phyloP scores from a whole-genome alignment of 2,329 filamentous ascomycete species.

The Penicillium occitanis region DNA sequence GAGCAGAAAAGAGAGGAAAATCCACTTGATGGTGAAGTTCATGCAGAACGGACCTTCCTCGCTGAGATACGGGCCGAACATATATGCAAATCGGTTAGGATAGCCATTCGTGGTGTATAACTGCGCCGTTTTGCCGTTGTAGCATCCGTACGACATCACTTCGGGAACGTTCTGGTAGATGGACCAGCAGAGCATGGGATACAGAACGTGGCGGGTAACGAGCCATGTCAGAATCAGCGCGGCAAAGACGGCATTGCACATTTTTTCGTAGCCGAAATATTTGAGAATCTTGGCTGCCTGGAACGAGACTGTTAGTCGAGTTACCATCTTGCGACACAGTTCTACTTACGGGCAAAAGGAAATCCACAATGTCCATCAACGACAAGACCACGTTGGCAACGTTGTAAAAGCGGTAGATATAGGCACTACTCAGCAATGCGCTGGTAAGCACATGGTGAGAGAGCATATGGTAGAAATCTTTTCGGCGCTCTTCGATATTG shows the following conservation, averaged over 20 bases:
- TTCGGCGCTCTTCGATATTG: slow-evolving; percentile 89
- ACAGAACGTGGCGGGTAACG: slow-evolving; percentile 76
- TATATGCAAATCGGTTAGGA: slow-evolving; percentile 55
- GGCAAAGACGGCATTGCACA: slow-evolving; percentile 81
- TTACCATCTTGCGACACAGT: not conserved
- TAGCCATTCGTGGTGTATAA: slow-evolving; percentile 36
- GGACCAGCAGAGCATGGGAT: slow-evolving; percentile 77
- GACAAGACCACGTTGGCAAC: slow-evolving; percentile 87
- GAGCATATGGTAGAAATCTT: slow-evolving; percentile 96
- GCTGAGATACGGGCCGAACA: slow-evolving; percentile 72
- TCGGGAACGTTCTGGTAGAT: slow-evolving; percentile 66
- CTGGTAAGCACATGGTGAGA: slow-evolving; percentile 91
- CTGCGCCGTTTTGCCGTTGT: slow-evolving; percentile 51
- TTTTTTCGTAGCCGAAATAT: slow-evolving; percentile 72
- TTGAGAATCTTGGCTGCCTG: slow-evolving; percentile 91
- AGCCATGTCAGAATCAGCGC: slow-evolving; percentile 87
- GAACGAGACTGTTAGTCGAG: not conserved
- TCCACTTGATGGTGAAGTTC: slow-evolving; percentile 69
- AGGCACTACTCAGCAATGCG: slow-evolving; percentile 74
- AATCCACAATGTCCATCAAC: slow-evolving; percentile 90
- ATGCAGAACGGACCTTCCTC: slow-evolving; percentile 76
- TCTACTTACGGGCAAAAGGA: slow-evolving; percentile 73
- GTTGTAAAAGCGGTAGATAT: slow-evolving; percentile 81
- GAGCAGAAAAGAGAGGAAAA: slow-evolving; percentile 74
- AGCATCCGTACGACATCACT: slow-evolving; percentile 70